phyloP scores from a whole-genome alignment of 192 early-diverging fungal genomes.

The Umbelopsis sp. region DNA sequence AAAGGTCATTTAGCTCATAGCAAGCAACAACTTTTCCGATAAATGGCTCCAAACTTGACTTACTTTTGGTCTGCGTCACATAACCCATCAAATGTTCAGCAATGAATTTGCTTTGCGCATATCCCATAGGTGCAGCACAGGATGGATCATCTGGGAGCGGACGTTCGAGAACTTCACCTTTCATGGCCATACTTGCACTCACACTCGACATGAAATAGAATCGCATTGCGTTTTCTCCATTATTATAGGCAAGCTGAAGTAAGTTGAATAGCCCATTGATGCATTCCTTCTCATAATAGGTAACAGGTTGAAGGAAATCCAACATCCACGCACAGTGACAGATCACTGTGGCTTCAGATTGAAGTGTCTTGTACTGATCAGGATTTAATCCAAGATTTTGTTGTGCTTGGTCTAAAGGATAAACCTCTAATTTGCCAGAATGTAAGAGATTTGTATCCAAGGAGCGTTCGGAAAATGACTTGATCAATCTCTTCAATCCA shows the following conservation, averaged over 20 bases:
- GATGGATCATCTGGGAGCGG: conserved; percentile 27
- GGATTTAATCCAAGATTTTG: conserved; percentile 25
- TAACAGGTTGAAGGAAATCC: conserved; percentile 36
- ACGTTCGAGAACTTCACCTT: conserved; percentile 14
- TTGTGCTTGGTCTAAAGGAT: conserved; percentile 24
- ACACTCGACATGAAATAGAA: conserved; percentile 36
- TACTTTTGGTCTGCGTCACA: conserved; percentile 24
- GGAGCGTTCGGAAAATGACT: conserved; percentile 23
- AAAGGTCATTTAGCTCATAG: background rate
- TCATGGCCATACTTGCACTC: conserved; percentile 21
- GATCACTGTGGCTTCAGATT: conserved; percentile 32
- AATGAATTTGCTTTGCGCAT: conserved; percentile 39
- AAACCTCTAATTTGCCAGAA: background rate
- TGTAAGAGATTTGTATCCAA: conserved; percentile 26
- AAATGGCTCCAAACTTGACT: background rate
- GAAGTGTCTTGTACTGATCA: conserved; percentile 23
- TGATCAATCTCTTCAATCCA: conserved; percentile 15
- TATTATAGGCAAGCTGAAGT: conserved; percentile 26
- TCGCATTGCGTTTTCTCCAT: conserved; percentile 21
- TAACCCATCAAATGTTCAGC: conserved; percentile 27
- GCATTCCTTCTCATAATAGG: conserved; percentile 32
- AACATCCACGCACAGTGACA: conserved; percentile 42
- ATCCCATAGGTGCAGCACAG: conserved; percentile 30
- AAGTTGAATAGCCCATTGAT: conserved; percentile 29
- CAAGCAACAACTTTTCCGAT: background rate